A percentile compares a stretch with the other conserved stretches of the same genome.
phyloP scores from a whole-genome alignment of 2,329 filamentous ascomycete genomes.

The Trichoderma arundinaceum region DNA sequence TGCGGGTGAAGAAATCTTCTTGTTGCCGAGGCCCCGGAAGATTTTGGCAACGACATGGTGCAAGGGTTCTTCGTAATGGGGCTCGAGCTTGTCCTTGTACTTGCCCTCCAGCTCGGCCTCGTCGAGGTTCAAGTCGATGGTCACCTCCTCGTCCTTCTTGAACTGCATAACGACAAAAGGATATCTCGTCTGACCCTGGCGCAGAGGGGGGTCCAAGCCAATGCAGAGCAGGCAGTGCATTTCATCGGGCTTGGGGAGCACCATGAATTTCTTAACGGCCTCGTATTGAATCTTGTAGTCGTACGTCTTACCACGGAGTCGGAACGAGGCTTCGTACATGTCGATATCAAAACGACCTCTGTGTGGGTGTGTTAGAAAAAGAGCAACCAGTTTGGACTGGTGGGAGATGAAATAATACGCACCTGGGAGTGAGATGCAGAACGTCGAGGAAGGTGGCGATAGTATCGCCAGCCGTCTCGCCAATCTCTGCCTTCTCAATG shows the following conservation, averaged over 20 bases:
- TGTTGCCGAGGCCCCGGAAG: slow-evolving; percentile 91
- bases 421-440: slow-evolving; percentile 93
- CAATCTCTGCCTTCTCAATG: slow-evolving; percentile 98
- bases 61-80: slow-evolving; percentile 91
- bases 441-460: slow-evolving; percentile 97
- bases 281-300: slow-evolving; percentile 99
- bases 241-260: slow-evolving; percentile 98
- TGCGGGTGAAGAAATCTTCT: slow-evolving; percentile 92
- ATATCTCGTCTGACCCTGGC: slow-evolving; percentile 96
- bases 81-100: slow-evolving; percentile 87
- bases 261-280: slow-evolving; percentile 97
- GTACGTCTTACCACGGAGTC: slow-evolving; percentile 97
- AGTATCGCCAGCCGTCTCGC: slow-evolving; percentile 97
- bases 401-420: slow-evolving; percentile 34
- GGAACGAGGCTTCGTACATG: slow-evolving; percentile 98
- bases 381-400: background rate
- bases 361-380: slow-evolving; percentile 33
- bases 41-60: slow-evolving; percentile 94
- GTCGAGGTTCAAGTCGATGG: slow-evolving; percentile 93
- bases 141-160: slow-evolving; percentile 96
- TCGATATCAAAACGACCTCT: slow-evolving; percentile 99
- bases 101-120: slow-evolving; percentile 82
- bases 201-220: slow-evolving; percentile 89
- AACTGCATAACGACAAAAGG: slow-evolving; percentile 99
- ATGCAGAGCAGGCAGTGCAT: slow-evolving; percentile 94